phyloP scores from a whole-genome alignment of 495 filamentous ascomycete genomes.

The Cercophora scortea region DNA sequence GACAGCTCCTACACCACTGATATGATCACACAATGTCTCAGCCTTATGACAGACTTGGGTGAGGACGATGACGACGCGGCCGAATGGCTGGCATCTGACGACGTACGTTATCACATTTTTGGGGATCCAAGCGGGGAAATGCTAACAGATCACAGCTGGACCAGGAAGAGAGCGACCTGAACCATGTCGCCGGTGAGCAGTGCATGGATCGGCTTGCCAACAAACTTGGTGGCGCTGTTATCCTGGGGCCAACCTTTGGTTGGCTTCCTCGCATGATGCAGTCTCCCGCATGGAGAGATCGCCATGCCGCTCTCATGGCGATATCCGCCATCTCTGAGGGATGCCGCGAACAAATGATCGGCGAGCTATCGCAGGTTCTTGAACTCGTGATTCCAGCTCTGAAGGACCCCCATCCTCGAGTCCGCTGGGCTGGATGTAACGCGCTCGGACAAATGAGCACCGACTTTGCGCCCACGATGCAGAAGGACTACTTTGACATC shows the following conservation, averaged over 20 bases:
- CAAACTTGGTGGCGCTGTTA: slow-evolving; percentile 80
- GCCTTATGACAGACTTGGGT: slow-evolving; percentile 98
- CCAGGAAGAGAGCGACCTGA: slow-evolving; percentile 89
- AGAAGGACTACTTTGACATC: slow-evolving; percentile 81
- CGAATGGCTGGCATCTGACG: slow-evolving; percentile 90
- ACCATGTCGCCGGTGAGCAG: slow-evolving; percentile 97
- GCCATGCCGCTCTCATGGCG: slow-evolving; percentile 97
- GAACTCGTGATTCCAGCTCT: slow-evolving; percentile 89
- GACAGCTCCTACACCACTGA: slow-evolving; percentile 81
- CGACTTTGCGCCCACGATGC: slow-evolving; percentile 98
- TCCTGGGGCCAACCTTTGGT: slow-evolving; percentile 88
- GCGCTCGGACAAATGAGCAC: slow-evolving; percentile 99
- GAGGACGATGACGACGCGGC: slow-evolving; percentile 88
- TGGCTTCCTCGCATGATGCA: slow-evolving; percentile 98
- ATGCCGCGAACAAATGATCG: slow-evolving; percentile 91
- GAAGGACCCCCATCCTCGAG: slow-evolving; percentile 85
- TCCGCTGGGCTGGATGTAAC: slow-evolving; percentile 97
- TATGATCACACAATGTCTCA: slow-evolving; percentile 98
- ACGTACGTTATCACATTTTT: slow-evolving; percentile 47
- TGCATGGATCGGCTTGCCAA: slow-evolving; percentile 98
- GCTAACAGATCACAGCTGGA: slow-evolving; percentile 53
- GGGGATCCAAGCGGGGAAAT: neutral
- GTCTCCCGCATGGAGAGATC: slow-evolving; percentile 88
- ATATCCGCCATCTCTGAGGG: slow-evolving; percentile 99
- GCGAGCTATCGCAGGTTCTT: slow-evolving; percentile 86